A percentile compares a stretch with the other conserved stretches of the same genome.
Evolutionary conservation across 225 moss, liverwort and hornwort genomes (phyloP).

Genomic region (Sphagnum contortum): DNA sequence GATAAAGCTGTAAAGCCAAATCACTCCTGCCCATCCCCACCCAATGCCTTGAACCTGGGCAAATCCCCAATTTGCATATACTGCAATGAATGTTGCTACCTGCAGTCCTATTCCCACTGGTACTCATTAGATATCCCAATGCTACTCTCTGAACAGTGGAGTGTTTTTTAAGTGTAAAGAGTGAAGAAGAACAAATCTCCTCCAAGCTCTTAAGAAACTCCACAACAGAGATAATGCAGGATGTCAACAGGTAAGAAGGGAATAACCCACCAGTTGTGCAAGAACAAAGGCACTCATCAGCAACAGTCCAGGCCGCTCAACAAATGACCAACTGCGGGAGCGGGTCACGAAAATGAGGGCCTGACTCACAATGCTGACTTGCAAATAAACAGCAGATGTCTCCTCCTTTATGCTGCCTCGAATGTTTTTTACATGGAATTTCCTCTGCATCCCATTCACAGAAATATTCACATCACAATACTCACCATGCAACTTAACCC

Average conservation of each 20-base stretch:
- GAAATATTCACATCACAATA: no score
- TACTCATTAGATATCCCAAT: no score
- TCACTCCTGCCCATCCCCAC: slow-evolving; percentile 67
- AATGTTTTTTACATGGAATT: slow-evolving; percentile 26
- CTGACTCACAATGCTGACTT: slow-evolving; percentile 55
- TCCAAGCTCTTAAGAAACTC: no score
- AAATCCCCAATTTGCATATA: slow-evolving; percentile 58
- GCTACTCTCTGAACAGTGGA: no score
- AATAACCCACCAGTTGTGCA: slow-evolving; percentile 32
- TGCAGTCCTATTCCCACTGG: slow-evolving; percentile 1
- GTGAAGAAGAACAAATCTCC: no score
- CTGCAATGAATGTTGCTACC: slow-evolving; percentile 61
- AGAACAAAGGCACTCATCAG: slow-evolving; percentile 24
- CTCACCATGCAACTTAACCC: no score
- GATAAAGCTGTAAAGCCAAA: slow-evolving; percentile 54
- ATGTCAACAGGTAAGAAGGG: no score
- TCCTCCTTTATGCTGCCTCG: neutral
- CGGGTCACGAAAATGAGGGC: slow-evolving; percentile 47
- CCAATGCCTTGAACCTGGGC: slow-evolving; percentile 42
- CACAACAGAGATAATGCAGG: no score
- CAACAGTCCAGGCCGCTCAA: slow-evolving; percentile 31
- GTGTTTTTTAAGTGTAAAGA: no score
- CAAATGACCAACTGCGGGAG: slow-evolving; percentile 38
- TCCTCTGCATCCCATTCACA: slow-evolving; percentile 10
- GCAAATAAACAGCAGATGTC: slow-evolving; percentile 39